Base-by-base conservation (phyloP, 2,329 filamentous ascomycete genomes). In the Hymenoscyphus infarciens region DNA sequence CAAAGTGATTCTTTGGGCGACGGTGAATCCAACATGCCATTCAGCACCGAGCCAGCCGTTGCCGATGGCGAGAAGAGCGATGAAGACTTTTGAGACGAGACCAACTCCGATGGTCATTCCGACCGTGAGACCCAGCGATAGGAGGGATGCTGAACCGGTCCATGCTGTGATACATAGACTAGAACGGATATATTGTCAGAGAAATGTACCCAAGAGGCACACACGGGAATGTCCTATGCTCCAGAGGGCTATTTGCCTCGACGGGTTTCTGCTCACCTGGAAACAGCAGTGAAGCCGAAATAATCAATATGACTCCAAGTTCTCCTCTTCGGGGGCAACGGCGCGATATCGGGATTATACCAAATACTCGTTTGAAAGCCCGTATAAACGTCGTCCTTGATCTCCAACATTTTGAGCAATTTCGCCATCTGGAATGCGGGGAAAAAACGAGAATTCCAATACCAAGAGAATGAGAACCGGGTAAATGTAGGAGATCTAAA, bases 1-100 rank as follows among this genome's bases (percentile, higher is more conserved):
- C 75, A 76, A 80, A 31, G 77, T 71, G 25, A 74, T 72, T 6
- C 78, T 72, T 11, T 73, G 73, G 6, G 75, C 70, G 15, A 81
- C 76, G 0, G 78, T 75, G 49, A 79, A 81, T 7, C 77, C 77
- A 35, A 80, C 77, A 63, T 80, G 77, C 67, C 75, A 78, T 57
- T 74, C 69, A 5, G 77, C 77, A 19, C 76, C 77, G 16, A 76
- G 74, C 29, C 70, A 72, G 54, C 76, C 77, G 45, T 75, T 76
- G 42, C 72, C 63, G 52, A 76, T 73, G 11, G 75, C 73, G 33
- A 78, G 71, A 27, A 71, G 53, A 16, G 73, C 72, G 56, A 73
- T 72, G 61, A 77, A 71, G 59, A 74, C 64, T 66, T 80, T 77
- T 10, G 75, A 77, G 38, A 78, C 65, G 66, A 80, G 71, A 59